phyloP scores from a whole-genome alignment of 2,329 filamentous ascomycete species.

The Helotiales sp. region DNA sequence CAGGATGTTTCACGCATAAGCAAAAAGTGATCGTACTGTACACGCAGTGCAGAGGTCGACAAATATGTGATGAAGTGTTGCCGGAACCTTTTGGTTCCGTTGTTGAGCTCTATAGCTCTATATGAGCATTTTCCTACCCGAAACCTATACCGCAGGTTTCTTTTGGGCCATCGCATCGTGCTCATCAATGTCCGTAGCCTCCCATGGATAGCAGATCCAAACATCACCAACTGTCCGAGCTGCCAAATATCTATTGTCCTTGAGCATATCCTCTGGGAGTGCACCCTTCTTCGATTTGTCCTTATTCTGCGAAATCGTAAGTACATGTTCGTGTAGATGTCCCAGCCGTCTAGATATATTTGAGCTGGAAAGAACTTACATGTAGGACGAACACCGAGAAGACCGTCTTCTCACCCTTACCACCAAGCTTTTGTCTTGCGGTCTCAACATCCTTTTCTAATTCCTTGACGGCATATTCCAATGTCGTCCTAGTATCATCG shows the following conservation, averaged over 20 bases:
- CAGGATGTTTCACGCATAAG: neutral
- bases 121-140: neutral
- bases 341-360: neutral
- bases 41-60: neutral
- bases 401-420: constrained; percentile 73
- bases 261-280: constrained; percentile 76
- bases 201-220: constrained; percentile 99
- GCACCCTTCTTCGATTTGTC: constrained; percentile 92
- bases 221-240: constrained; percentile 87
- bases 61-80: neutral
- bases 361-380: constrained; percentile 44
- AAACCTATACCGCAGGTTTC: constrained; percentile 22
- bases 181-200: constrained; percentile 90
- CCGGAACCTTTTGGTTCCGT: neutral
- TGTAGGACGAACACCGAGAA: constrained; percentile 97
- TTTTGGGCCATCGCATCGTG: constrained; percentile 70
- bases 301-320: constrained; percentile 70
- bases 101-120: neutral
- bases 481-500: constrained; percentile 89
- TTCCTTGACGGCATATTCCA: constrained; percentile 92
- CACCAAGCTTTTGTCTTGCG: constrained; percentile 72
- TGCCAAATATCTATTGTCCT: constrained; percentile 73
- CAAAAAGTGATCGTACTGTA: too few relatives aligned
- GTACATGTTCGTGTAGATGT: neutral
- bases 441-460: constrained; percentile 90